Percentiles rank a stretch among this genome's conserved stretches.
These are phyloP conservation scores for Lentinula guzmanii DNA, from an alignment of 768 basidiomycete genomes.

Conservation along the genomic window DNA sequence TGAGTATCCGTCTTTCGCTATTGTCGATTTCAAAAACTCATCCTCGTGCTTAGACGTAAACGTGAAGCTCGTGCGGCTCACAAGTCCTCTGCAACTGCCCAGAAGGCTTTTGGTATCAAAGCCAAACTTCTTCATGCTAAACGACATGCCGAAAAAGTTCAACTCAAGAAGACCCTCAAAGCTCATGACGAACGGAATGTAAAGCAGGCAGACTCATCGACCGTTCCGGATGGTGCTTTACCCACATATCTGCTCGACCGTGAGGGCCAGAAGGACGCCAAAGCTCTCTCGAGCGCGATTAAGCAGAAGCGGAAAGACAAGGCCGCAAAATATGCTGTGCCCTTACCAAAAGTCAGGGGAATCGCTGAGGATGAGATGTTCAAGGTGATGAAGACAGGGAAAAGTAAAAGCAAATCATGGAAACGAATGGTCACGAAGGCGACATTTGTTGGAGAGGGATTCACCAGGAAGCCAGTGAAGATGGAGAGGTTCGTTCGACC, in stretches of 20 bases:
- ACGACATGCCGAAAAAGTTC: constrained; percentile 95
- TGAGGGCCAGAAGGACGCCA: constrained; percentile 97
- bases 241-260: constrained; percentile 96
- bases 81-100: constrained; percentile 74
- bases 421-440: constrained; percentile 99
- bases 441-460: constrained; percentile 96
- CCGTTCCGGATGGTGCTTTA: constrained; percentile 84
- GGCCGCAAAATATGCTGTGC: constrained; percentile 96
- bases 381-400: constrained; percentile 97
- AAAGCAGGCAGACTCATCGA: constrained; percentile 84
- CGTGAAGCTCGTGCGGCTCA: constrained; percentile 75
- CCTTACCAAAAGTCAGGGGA: constrained; percentile 92
- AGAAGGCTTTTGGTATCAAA: constrained; percentile 94
- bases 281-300: constrained; percentile 90
- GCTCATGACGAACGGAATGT: constrained; percentile 98
- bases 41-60: constrained; percentile 54
- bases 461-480: constrained; percentile 97
- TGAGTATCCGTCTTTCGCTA: constrained; percentile 31
- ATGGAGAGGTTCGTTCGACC: constrained; percentile 98
- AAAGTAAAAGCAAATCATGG: constrained; percentile 94
- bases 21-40: neutral
- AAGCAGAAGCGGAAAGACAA: constrained; percentile 99
- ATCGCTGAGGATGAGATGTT: constrained; percentile 99
- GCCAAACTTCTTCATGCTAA: constrained; percentile 97
- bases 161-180: constrained; percentile 99